Percentiles rank a stretch among this genome's conserved stretches.
phyloP scores from a whole-genome alignment of 1,139 yeast species.

The Casaregolazyma lundiana region DNA sequence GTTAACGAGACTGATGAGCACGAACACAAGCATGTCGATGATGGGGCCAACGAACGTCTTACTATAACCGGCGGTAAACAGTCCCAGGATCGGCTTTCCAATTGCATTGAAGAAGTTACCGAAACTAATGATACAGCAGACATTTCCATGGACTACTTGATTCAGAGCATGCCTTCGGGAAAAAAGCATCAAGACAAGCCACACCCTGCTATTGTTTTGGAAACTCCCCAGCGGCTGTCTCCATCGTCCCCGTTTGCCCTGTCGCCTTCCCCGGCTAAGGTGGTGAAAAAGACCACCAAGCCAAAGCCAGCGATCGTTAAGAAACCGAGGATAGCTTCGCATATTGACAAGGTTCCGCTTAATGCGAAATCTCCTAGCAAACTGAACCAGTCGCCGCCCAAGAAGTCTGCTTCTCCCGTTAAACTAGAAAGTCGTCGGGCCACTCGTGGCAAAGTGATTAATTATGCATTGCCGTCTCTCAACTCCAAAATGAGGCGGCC shows the following conservation, averaged over 20 bases:
- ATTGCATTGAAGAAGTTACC: slow-evolving; percentile 11
- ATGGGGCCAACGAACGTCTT: neutral
- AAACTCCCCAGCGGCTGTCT: neutral
- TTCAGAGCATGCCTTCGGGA: neutral
- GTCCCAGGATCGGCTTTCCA: slow-evolving; percentile 5
- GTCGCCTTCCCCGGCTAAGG: neutral
- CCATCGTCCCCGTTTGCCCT: neutral
- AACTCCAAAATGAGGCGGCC: slow-evolving; percentile 69
- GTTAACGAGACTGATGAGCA: neutral
- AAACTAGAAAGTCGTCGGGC: slow-evolving; percentile 15
- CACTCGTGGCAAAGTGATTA: slow-evolving; percentile 36
- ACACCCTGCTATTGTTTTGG: neutral
- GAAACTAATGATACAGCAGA: slow-evolving; percentile 2
- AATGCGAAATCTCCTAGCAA: slow-evolving; percentile 6
- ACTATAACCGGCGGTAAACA: slow-evolving; percentile 2
- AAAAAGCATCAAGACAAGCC: neutral
- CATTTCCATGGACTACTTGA: neutral
- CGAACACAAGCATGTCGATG: neutral
- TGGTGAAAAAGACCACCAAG: too few relatives aligned
- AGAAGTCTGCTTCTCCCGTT: neutral
- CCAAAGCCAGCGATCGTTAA: neutral
- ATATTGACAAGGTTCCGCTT: neutral
- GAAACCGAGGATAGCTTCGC: neutral
- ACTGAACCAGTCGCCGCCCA: slow-evolving; percentile 3
- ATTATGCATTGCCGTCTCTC: slow-evolving; percentile 65